Base-by-base conservation (phyloP, 2,329 filamentous ascomycete genomes). In the Neopestalotiopsis sp. region DNA sequence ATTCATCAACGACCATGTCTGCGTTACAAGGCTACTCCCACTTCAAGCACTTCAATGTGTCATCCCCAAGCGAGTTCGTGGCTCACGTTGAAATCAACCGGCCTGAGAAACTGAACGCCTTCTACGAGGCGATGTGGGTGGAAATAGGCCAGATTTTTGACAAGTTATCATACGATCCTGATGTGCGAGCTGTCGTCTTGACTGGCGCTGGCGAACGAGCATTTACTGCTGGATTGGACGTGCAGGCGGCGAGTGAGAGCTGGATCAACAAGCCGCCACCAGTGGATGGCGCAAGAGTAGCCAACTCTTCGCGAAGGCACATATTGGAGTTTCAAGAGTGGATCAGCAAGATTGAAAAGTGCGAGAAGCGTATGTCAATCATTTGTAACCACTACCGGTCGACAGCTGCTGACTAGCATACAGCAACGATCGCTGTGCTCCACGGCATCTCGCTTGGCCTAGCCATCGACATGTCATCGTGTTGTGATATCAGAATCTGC, bases 41-140 rank as follows among this genome's bases (percentile, higher is more conserved):
- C 45, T 91, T 89, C 81, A 83, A 91, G 73, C 85, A 92, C 84
- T 94, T 94, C 86, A 89, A 90, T 72, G 85, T 97, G 74, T 89
- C 88, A n/a, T 90, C 90, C 57, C 93, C 94, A 0, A 76, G 83
- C 49, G 86, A 91, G 76, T 90, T 90, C 83, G 91, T 98, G 63
- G 93, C 91, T n/a, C 94, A 97, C 79, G 92, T 98, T 69, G 92
- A 98, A 82, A 97, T 97, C 82, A 95, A 97, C 84, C 89, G 95
- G 1, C 90, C 95, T 1, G 81, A 89, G 73, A 97, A 97, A 84
- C 84, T 98, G 79, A 98, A 98, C 80, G 90, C 95, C 72, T 98
- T 97, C 80, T 87, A 90, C 73, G 90, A 94, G 78, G 83, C 89
- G 67, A 95, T 98, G 90, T 98, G 95, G 94, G 84, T 91, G 66